phyloP scores from a whole-genome alignment of 2,329 filamentous ascomycete genomes.

The Aspergillus uvarum region DNA sequence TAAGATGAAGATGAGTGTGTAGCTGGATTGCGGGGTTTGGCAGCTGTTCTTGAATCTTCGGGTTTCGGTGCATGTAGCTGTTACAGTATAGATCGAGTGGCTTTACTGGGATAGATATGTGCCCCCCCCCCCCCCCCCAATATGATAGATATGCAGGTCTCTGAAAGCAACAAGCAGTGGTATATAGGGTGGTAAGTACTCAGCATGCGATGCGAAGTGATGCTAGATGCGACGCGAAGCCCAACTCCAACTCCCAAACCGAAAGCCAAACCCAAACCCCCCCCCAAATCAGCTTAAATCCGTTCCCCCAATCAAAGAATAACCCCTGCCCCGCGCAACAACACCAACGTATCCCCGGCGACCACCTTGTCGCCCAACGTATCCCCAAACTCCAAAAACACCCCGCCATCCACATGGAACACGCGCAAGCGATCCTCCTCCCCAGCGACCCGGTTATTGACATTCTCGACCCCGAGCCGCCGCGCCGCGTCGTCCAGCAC shows the following conservation, averaged over 20 bases:
- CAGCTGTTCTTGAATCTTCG: too few species aligned
- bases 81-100: too few species aligned
- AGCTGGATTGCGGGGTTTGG: background rate
- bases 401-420: slow-evolving; percentile 88
- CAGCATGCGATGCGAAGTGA: too few species aligned
- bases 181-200: too few species aligned
- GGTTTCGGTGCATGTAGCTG: too few species aligned
- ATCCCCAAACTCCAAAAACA: slow-evolving; percentile 82
- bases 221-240: too few species aligned
- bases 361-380: slow-evolving; percentile 71
- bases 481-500: slow-evolving; percentile 48
- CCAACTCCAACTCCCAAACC: too few species aligned
- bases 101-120: too few species aligned
- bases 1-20: slow-evolving; percentile 98
- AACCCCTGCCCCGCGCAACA: slow-evolving; percentile 76
- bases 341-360: slow-evolving; percentile 85
- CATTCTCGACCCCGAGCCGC: slow-evolving; percentile 45
- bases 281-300: background rate
- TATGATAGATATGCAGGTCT: too few species aligned
- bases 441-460: slow-evolving; percentile 45
- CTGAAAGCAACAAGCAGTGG: too few species aligned
- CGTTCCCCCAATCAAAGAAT: background rate
- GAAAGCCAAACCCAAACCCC: background rate
- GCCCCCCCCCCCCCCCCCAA: too few species aligned
- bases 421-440: slow-evolving; percentile 75